Base-by-base conservation (phyloP, 768 basidiomycete genomes). In the Mrakia blollopis region DNA sequence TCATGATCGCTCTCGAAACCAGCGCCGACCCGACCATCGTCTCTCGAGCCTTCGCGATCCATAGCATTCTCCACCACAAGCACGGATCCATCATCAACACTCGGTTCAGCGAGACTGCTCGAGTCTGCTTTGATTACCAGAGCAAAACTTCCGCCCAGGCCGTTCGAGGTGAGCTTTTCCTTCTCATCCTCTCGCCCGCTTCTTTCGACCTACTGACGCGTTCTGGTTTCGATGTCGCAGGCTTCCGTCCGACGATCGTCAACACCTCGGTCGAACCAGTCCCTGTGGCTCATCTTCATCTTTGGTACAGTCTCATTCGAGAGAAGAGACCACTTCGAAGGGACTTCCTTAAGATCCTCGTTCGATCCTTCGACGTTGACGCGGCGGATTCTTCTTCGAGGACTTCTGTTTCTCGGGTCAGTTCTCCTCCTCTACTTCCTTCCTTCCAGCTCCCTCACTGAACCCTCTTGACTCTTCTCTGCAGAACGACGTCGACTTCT, bases 1-100 rank as follows among this genome's bases (percentile, higher is more conserved):
- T 94, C 35, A 91, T 98, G 75, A 88, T 98, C 13, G 92, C 94
- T 9, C 87, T 98, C n/a, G 96, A 98, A 84, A 97, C 96, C 0
- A 91, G 91, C 80, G 86, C 90, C 13, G 86, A 86, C 52, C 77
- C 84, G 0, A 81, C 83, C 5, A 84, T 94, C 47, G 90, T 91
- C 78, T 87, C 88, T 57, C 88, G 93, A 75, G 97, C 95, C 0
- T 90, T 87, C 75, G 88, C 89, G 0, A 84, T 98, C 21, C 95
- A 98, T 81, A 85, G 90, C 0, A 87, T 92, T 41, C 84, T 99
- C 30, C 92, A 98, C 81, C 88, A 86, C 74, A 98, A 98, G 81
- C 94, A 98, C 81, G 88, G 91, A 4, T 92, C 93, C 18, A 86
- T 98, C 8, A 86, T 98, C 76, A 97, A 95, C 80, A 89, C 91